phyloP scores from a whole-genome alignment of 2,329 filamentous ascomycete genomes.

The Aspergillus amoenus region DNA sequence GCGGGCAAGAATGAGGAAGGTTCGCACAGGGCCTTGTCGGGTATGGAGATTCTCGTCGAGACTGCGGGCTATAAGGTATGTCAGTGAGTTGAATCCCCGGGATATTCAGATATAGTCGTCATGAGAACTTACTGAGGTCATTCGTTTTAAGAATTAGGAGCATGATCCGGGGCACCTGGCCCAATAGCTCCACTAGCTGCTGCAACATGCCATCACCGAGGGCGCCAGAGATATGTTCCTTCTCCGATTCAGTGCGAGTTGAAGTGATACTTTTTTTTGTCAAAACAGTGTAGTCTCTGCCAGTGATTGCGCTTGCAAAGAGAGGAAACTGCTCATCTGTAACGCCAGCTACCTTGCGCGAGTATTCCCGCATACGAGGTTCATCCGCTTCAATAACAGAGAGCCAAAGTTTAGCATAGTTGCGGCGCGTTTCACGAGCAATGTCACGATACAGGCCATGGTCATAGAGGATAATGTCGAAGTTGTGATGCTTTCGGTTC shows the following conservation, averaged over 20 bases:
- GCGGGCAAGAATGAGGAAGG: conserved; percentile 64
- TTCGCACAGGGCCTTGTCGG: conserved; percentile 59
- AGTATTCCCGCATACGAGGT: conserved; percentile 80
- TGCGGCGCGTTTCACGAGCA: conserved; percentile 70
- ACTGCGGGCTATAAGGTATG: conserved; percentile 60
- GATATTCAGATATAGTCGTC: background rate
- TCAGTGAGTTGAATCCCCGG: conserved; percentile 6
- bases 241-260: conserved; percentile 71
- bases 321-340: conserved; percentile 88
- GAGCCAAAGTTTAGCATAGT: conserved; percentile 96
- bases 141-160: conserved; percentile 97
- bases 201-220: conserved; percentile 85
- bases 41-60: conserved; percentile 76
- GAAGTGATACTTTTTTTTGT: conserved; percentile 55
- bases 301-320: conserved; percentile 94
- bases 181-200: conserved; percentile 83
- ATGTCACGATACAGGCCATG: conserved; percentile 96
- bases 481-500: conserved; percentile 66
- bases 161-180: conserved; percentile 86
- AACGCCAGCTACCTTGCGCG: conserved; percentile 84
- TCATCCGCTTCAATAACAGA: conserved; percentile 91
- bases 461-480: conserved; percentile 94
- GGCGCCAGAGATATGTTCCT: conserved; percentile 79
- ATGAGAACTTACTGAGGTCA: conserved; percentile 66
- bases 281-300: conserved; percentile 81